Evolutionary conservation across 2,329 filamentous ascomycete species (phyloP).

Genomic region (Colletotrichum sp.): DNA sequence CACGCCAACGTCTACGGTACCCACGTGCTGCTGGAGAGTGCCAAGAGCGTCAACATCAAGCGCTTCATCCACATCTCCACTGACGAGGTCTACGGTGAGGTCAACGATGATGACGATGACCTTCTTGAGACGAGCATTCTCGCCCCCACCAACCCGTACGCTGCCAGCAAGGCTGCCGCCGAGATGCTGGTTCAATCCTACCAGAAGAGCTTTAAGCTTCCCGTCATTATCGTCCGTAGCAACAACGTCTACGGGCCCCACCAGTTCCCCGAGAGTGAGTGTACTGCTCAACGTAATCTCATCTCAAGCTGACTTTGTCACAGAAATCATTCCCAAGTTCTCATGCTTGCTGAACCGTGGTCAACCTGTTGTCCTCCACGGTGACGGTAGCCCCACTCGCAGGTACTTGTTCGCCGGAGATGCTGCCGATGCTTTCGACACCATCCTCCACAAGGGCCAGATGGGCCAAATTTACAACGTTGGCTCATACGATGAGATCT

Average conservation of each 20-base stretch:
- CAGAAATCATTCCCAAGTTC: conserved; percentile 87
- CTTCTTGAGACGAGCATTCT: conserved; percentile 76
- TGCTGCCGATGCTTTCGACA: conserved; percentile 82
- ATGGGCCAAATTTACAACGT: conserved; percentile 85
- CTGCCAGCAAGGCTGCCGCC: conserved; percentile 80
- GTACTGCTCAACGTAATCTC: not conserved
- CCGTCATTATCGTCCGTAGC: conserved; percentile 78
- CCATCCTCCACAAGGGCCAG: conserved; percentile 78
- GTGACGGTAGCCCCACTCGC: conserved; percentile 75
- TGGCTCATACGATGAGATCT: conserved; percentile 78
- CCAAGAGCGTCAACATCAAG: conserved; percentile 72
- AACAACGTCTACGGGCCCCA: conserved; percentile 90
- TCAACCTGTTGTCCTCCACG: conserved; percentile 75
- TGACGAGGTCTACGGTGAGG: conserved; percentile 86
- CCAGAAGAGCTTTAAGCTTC: conserved; percentile 81
- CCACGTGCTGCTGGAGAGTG: conserved; percentile 81
- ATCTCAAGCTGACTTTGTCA: not conserved
- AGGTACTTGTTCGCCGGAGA: conserved; percentile 82
- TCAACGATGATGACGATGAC: conserved; percentile 74
- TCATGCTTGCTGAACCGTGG: conserved; percentile 72
- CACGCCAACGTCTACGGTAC: conserved; percentile 84
- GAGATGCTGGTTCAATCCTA: conserved; percentile 92
- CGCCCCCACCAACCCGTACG: conserved; percentile 82
- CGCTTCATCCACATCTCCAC: conserved; percentile 85
- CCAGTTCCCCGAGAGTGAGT: conserved; percentile 81